Base-by-base conservation (phyloP, 1,139 yeast genomes). In the Eremothecium coryli region DNA sequence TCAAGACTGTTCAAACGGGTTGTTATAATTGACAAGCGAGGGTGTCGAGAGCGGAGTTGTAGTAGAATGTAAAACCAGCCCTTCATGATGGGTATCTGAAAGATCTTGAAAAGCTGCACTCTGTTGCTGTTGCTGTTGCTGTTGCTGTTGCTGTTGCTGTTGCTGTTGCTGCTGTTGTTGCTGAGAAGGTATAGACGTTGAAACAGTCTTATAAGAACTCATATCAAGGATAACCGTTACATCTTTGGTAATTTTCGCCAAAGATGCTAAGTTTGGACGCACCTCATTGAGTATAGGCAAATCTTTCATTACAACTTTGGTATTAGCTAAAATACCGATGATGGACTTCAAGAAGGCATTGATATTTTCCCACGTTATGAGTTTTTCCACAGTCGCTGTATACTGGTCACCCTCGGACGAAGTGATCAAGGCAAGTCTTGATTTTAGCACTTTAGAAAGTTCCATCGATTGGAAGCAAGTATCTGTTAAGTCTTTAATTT, bases 181-280 rank as follows among this genome's bases (percentile, higher is more conserved):
- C 11, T 26, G 35, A 5, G 33, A 34, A 17, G 33, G 43, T 11
- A 17, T 18, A 11, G 38, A 10, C 42, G 38, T 50, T 34, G 53
- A 60, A 36, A 50, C 62, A 27, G 50, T 58, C 37, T 69, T 68
- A 53, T 72, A 71, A 5, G 76, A 64, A 35, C 78, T 71, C 32
- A 68, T 64, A 51, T 86, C 95, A 31, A 86, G 61, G 46, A 82
- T 66, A 10, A 82, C 76, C 0, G 96, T 86, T 9, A 88, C 82
- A 49, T 88, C 97, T 51, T 88, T 88, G 2, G 95, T 84, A 4
- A 88, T 81, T 43, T 85, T 77, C 0, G 96, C 86, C 38, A 88
- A 64, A 22, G 76, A 73, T 0, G 95, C 84, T 62, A 88, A 70
- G 5, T 82, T 78, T 4, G 84, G 75, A 41, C 95, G 66, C 3